Percentiles rank a stretch among this genome's conserved stretches.
phyloP scores from a whole-genome alignment of 768 basidiomycete genomes.

The Suillus bovinus region DNA sequence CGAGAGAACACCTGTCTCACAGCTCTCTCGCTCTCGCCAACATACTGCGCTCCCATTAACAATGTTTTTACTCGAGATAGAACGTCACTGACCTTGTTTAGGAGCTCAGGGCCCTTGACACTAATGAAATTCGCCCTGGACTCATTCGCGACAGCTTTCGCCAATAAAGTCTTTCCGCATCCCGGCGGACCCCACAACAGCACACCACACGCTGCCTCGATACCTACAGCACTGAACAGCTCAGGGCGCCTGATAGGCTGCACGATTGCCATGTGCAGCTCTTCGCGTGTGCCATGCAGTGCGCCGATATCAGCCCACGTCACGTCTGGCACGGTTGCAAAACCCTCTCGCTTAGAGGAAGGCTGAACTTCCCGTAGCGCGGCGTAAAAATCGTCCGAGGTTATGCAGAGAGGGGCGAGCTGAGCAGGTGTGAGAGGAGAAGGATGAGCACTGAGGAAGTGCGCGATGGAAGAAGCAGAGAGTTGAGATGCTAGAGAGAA shows the following conservation, averaged over 20 bases:
- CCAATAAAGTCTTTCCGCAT: constrained; percentile 96
- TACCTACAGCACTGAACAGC: constrained; percentile 85
- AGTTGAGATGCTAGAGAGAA: constrained; percentile 40
- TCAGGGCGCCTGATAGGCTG: constrained; percentile 91
- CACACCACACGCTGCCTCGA: constrained; percentile 90
- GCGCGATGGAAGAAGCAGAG: constrained; percentile 72
- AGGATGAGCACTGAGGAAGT: constrained; percentile 89
- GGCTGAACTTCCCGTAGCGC: constrained; percentile 93
- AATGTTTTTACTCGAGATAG: neutral
- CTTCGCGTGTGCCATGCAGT: constrained; percentile 80
- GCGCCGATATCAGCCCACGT: constrained; percentile 96
- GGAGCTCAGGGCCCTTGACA: constrained; percentile 93
- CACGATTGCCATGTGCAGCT: constrained; percentile 96
- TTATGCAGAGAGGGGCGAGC: constrained; percentile 81
- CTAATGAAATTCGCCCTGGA: constrained; percentile 96
- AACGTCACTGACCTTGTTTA: constrained; percentile 76
- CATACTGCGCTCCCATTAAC: constrained; percentile 59
- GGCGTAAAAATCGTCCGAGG: constrained; percentile 70
- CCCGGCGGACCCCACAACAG: constrained; percentile 99
- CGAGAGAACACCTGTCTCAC: constrained; percentile 94
- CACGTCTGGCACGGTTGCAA: constrained; percentile 94
- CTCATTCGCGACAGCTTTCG: constrained; percentile 98
- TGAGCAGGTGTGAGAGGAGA: constrained; percentile 74
- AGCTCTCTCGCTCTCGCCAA: constrained; percentile 95
- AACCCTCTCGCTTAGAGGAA: constrained; percentile 96